These are phyloP conservation scores for Coccomyxa sp. DNA, from an alignment of 139 green algal species.

Conservation along the genomic window DNA sequence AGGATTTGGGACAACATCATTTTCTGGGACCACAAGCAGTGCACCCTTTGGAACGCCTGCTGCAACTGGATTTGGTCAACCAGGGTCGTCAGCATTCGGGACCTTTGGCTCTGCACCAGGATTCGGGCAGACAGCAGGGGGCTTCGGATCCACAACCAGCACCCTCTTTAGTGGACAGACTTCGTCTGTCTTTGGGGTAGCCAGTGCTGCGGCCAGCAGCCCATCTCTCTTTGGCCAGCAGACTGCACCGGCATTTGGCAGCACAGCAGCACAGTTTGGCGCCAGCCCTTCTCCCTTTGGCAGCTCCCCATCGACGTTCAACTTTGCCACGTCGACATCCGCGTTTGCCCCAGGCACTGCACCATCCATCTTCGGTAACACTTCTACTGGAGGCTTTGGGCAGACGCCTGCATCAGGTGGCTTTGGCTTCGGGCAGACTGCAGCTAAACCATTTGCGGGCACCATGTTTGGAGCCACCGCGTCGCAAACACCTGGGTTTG, in stretches of 20 bases:
- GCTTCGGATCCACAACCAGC: slow-evolving; percentile 11
- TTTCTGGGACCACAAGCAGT: slow-evolving; percentile 12
- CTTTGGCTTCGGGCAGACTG: neutral
- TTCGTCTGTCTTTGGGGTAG: slow-evolving; percentile 13
- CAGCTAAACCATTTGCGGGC: neutral
- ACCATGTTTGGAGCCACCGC: slow-evolving; percentile 8
- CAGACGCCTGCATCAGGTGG: neutral
- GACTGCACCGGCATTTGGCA: slow-evolving; percentile 5
- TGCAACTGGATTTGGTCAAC: too few species aligned
- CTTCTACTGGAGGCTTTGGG: neutral
- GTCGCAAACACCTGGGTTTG: slow-evolving; percentile 25
- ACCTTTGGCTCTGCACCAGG: slow-evolving; percentile 19
- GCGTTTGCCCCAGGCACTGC: slow-evolving; percentile 39
- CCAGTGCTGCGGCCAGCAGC: neutral
- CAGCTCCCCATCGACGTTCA: neutral
- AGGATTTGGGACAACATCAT: neutral
- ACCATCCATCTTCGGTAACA: slow-evolving; percentile 43
- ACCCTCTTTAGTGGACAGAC: slow-evolving; percentile 1
- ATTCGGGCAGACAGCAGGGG: slow-evolving; percentile 6
- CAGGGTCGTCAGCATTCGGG: slow-evolving; percentile 14
- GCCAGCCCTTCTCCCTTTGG: neutral
- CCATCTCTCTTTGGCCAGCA: neutral
- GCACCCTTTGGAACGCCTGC: slow-evolving; percentile 22
- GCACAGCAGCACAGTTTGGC: neutral
- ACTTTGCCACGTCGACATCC: slow-evolving; percentile 11